phyloP scores from a whole-genome alignment of 2,329 filamentous ascomycete genomes.

The Pestalotiopsis sp. region DNA sequence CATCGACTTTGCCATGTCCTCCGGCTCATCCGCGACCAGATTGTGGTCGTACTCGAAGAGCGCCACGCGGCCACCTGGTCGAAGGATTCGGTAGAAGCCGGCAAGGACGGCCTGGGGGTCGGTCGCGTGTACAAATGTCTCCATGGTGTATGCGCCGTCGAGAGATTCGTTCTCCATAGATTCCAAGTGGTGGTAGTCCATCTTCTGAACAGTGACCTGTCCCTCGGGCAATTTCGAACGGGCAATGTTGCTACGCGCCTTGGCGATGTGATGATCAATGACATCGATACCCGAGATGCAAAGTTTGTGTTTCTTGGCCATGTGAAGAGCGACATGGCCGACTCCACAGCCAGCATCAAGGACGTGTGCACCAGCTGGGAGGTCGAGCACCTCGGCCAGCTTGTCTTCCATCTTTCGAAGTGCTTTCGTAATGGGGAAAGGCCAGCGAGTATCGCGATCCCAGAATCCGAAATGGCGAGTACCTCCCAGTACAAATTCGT shows the following conservation, averaged over 20 bases:
- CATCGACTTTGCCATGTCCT: slow-evolving; percentile 27
- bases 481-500: slow-evolving; percentile 42
- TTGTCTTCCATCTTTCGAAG: slow-evolving; percentile 52
- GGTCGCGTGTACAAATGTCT: slow-evolving; percentile 55
- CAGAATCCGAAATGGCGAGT: slow-evolving; percentile 53
- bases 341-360: slow-evolving; percentile 54
- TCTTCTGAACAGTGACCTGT: slow-evolving; percentile 37
- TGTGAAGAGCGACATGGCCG: slow-evolving; percentile 47
- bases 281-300: slow-evolving; percentile 49
- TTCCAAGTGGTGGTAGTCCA: slow-evolving; percentile 53
- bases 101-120: slow-evolving; percentile 42
- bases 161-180: slow-evolving; percentile 36
- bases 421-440: slow-evolving; percentile 44
- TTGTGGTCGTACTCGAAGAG: slow-evolving; percentile 49
- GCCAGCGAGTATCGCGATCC: slow-evolving; percentile 43
- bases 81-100: slow-evolving; percentile 47
- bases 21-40: slow-evolving; percentile 26
- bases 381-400: slow-evolving; percentile 36
- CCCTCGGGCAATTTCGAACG: slow-evolving; percentile 31
- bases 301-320: slow-evolving; percentile 41
- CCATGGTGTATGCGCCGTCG: slow-evolving; percentile 56
- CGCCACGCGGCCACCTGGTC: slow-evolving; percentile 45
- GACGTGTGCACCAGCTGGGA: slow-evolving; percentile 40
- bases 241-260: slow-evolving; percentile 41
- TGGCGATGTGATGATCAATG: slow-evolving; percentile 44